A percentile compares a stretch with the other conserved stretches of the same genome.
These are phyloP conservation scores for Citeromyces hawaiiensis DNA, from an alignment of 1,139 yeast genomes.

Conservation along the genomic window DNA sequence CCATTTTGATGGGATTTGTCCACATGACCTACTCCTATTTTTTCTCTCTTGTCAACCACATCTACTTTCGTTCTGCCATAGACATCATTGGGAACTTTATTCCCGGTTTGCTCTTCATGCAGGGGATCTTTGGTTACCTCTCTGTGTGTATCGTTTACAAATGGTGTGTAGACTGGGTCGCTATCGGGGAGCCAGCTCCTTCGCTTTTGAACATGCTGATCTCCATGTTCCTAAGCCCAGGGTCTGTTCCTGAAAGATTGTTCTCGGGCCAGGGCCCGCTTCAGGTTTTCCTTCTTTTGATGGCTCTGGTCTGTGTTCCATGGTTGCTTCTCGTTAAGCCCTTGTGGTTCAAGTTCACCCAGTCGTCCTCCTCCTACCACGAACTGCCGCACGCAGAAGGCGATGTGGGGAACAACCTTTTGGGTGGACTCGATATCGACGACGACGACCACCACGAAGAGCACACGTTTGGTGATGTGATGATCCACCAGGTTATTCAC, in stretches of 20 bases:
- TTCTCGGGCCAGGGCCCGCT: slow-evolving; percentile 50
- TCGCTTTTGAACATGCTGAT: slow-evolving; percentile 72
- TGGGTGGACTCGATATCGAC: slow-evolving; percentile 17
- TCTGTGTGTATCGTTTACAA: slow-evolving; percentile 62
- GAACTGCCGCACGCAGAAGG: slow-evolving; percentile 10
- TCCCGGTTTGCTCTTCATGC: slow-evolving; percentile 75
- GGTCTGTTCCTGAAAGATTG: slow-evolving; percentile 51
- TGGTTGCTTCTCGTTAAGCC: slow-evolving; percentile 65
- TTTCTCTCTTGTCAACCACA: slow-evolving; percentile 55
- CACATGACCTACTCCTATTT: slow-evolving; percentile 68
- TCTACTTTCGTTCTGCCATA: slow-evolving; percentile 41
- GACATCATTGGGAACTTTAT: slow-evolving; percentile 68
- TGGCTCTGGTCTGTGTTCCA: slow-evolving; percentile 67
- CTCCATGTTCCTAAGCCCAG: slow-evolving; percentile 72
- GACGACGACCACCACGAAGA: slow-evolving; percentile 35
- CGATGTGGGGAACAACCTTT: slow-evolving; percentile 17
- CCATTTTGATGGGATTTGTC: slow-evolving; percentile 65
- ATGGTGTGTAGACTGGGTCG: slow-evolving; percentile 71
- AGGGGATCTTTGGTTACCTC: slow-evolving; percentile 69
- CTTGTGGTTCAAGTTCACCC: slow-evolving; percentile 22
- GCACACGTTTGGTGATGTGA: slow-evolving; percentile 56
- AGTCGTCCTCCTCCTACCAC: slow-evolving; percentile 12
- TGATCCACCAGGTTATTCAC: slow-evolving; percentile 71
- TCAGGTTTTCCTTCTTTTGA: slow-evolving; percentile 42
- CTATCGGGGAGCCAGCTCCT: slow-evolving; percentile 59